Evolutionary conservation across 2,329 filamentous ascomycete species (phyloP).

Genomic region (Arthrobotrys musiformis): DNA sequence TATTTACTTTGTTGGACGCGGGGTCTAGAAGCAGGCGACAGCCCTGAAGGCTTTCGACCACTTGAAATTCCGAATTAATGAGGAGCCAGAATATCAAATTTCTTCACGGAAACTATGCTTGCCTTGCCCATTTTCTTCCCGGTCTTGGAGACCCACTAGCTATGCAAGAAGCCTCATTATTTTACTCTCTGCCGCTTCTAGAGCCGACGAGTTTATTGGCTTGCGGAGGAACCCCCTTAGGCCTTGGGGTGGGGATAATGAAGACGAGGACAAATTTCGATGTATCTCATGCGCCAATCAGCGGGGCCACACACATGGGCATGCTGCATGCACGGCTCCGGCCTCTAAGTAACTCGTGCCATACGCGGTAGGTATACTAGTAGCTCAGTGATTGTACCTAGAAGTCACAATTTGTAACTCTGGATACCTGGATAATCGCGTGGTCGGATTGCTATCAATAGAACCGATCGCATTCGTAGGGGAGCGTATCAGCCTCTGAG

Average conservation of each 20-base stretch:
- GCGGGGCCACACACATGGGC: constrained; percentile 4
- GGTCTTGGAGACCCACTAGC: neutral
- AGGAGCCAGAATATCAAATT: neutral
- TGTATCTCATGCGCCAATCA: neutral
- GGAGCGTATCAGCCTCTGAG: neutral
- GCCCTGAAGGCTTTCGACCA: neutral
- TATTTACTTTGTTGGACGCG: neutral
- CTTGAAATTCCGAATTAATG: neutral
- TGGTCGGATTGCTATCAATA: constrained; percentile 16
- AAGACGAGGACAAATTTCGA: neutral
- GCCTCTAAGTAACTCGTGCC: no score
- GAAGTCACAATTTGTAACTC: neutral
- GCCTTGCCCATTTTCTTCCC: neutral
- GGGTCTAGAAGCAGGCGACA: neutral
- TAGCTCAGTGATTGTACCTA: neutral
- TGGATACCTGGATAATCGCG: neutral
- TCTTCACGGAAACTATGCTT: neutral
- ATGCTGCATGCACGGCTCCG: constrained; percentile 11
- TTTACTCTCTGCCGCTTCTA: neutral
- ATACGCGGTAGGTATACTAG: no score
- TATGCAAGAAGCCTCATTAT: neutral
- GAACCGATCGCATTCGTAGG: neutral
- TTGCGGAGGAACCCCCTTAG: neutral
- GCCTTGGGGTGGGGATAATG: neutral
- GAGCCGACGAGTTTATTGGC: neutral